Conservation (phyloP, 1,284 basidiomycete genomes). For the Leccinum cinnamomeum region DNA sequence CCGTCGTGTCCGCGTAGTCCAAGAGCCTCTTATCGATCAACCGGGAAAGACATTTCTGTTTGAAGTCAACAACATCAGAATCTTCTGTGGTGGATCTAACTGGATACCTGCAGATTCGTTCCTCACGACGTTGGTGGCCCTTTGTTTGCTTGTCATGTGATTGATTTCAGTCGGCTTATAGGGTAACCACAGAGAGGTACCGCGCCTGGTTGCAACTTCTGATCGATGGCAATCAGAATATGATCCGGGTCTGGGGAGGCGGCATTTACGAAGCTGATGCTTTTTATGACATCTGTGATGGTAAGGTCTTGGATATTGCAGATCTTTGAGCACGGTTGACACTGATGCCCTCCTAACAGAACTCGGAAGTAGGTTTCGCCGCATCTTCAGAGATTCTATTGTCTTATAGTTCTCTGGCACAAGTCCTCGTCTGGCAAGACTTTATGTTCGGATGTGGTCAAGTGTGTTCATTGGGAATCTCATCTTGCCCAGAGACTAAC, state of each 20-base stretch:
- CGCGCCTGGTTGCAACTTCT: slow-evolving; percentile 71
- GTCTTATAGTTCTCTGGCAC: slow-evolving; percentile 13
- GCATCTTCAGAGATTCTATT: not conserved
- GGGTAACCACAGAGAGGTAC: slow-evolving; percentile 60
- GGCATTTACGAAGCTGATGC: slow-evolving; percentile 66
- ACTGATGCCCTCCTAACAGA: slow-evolving; percentile 39
- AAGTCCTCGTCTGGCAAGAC: slow-evolving; percentile 87
- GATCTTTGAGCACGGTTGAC: slow-evolving; percentile 1
- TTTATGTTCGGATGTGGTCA: slow-evolving; percentile 87
- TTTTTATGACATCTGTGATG: slow-evolving; percentile 82
- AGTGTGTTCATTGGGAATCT: slow-evolving; percentile 36
- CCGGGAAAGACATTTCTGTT: slow-evolving; percentile 83
- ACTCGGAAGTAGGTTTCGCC: slow-evolving; percentile 57
- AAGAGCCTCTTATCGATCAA: slow-evolving; percentile 72
- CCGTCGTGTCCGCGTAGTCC: slow-evolving; percentile 71
- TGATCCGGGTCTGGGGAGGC: slow-evolving; percentile 84
- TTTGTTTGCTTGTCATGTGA: slow-evolving; percentile 2
- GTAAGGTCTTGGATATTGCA: slow-evolving; percentile 36
- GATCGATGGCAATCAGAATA: slow-evolving; percentile 81
- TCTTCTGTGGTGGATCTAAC: slow-evolving; percentile 92
- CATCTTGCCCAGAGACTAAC: slow-evolving; percentile 1
- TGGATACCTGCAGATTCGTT: slow-evolving; percentile 94
- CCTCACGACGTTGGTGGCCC: slow-evolving; percentile 64
- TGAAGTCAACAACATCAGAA: slow-evolving; percentile 80
- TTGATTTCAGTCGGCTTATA: slow-evolving; percentile 20